Conservation (phyloP, 768 basidiomycete genomes). For the Amyloporia xantha region DNA sequence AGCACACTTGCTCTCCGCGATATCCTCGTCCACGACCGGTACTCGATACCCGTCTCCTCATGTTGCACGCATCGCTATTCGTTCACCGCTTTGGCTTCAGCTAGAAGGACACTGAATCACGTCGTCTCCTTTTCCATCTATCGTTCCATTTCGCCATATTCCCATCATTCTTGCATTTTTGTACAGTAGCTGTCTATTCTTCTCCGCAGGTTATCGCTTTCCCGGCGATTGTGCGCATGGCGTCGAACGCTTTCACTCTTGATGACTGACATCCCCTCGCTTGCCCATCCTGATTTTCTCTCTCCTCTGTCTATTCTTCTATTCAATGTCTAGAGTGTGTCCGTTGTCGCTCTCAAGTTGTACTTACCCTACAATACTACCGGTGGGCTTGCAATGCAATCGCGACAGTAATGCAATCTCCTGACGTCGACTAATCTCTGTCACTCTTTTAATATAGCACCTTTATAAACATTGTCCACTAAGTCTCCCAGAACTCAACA, state of each 20-base stretch:
- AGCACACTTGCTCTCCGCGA: not conserved
- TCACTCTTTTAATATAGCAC: not conserved
- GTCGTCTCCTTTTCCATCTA: not conserved
- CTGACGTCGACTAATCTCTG: not conserved
- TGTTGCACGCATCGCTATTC: not conserved
- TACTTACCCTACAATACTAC: no score
- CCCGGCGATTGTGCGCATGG: not conserved
- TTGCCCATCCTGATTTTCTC: not conserved
- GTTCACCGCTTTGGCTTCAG: not conserved
- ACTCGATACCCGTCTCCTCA: not conserved
- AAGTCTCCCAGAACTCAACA: no score
- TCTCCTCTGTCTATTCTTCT: not conserved
- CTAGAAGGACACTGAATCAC: not conserved
- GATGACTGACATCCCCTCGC: not conserved
- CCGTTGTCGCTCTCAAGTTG: not conserved
- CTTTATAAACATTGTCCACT: no score
- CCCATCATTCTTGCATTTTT: not conserved
- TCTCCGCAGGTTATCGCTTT: not conserved
- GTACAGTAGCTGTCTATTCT: not conserved
- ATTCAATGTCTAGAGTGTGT: not conserved
- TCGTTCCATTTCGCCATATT: not conserved
- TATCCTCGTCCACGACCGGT: not conserved
- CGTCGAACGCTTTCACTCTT: not conserved
- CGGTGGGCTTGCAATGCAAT: no score
- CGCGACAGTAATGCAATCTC: no score